A percentile compares a stretch with the other conserved stretches of the same genome.
Evolutionary conservation across 495 filamentous ascomycete species (phyloP).

Genomic region (Venustampulla echinocandica): DNA sequence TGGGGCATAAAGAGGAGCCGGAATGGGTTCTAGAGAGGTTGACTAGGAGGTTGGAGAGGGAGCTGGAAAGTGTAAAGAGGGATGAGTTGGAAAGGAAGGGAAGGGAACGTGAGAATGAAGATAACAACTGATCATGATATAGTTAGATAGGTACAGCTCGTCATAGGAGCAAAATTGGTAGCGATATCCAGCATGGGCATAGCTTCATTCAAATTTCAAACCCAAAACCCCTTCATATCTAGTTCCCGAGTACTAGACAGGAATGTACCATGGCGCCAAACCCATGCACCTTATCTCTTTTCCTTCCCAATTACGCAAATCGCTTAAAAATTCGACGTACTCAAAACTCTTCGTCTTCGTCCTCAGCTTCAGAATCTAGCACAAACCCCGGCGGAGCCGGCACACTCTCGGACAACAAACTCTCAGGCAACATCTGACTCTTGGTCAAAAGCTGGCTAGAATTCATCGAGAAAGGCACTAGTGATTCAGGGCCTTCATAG

Average conservation of each 20-base stretch:
- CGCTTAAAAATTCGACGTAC: neutral
- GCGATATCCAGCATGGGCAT: no score
- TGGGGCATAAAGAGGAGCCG: constrained; percentile 63
- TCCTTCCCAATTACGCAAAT: neutral
- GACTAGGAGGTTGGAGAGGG: constrained; percentile 43
- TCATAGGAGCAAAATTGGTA: neutral
- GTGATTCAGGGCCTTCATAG: neutral
- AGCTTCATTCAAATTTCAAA: no score
- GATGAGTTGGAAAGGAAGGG: constrained; percentile 10
- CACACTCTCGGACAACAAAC: constrained; percentile 41
- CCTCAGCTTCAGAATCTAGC: constrained; percentile 40
- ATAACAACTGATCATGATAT: neutral
- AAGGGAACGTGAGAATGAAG: neutral
- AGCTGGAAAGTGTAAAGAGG: constrained; percentile 33
- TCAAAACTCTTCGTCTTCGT: constrained; percentile 20
- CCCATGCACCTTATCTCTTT: neutral
- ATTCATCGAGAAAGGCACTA: constrained; percentile 21
- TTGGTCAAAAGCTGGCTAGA: constrained; percentile 36
- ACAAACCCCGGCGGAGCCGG: constrained; percentile 32
- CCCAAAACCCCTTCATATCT: no score
- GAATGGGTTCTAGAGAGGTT: constrained; percentile 73
- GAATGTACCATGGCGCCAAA: no score
- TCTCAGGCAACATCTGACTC: constrained; percentile 46
- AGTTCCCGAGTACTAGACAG: no score
- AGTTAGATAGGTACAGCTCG: neutral